These are phyloP conservation scores for Plasmodium chabaudi DNA, from an alignment of 169 alveolate genomes.

Conservation along the genomic window DNA sequence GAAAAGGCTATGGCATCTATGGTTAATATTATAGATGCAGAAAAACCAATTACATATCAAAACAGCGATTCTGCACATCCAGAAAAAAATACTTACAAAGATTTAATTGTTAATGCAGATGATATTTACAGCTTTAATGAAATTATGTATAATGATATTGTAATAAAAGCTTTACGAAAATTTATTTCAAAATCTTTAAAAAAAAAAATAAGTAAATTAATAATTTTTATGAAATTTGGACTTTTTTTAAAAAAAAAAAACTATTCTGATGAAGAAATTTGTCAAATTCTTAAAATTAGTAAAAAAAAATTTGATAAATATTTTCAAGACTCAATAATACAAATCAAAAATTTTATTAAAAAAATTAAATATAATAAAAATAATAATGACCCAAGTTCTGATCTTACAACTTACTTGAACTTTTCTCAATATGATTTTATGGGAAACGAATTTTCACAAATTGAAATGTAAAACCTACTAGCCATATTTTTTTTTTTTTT, in stretches of 20 bases:
- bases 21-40: constrained; percentile 61
- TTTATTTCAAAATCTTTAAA: constrained; percentile 58
- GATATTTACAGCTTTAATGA: constrained; percentile 74
- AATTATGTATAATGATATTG: constrained; percentile 59
- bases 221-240: constrained; percentile 75
- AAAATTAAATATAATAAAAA: constrained; percentile 20
- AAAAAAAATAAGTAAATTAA: constrained; percentile 60
- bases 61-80: constrained; percentile 44
- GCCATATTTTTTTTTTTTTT: background rate
- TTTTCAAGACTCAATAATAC: constrained; percentile 43
- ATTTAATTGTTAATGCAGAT: constrained; percentile 74
- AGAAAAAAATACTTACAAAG: constrained; percentile 74
- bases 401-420: constrained; percentile 35
- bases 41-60: constrained; percentile 61
- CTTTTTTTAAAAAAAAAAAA: constrained; percentile 48
- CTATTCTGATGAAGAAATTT: constrained; percentile 59
- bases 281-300: constrained; percentile 33
- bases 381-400: constrained; percentile 23
- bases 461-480: background rate
- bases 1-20: constrained; percentile 46
- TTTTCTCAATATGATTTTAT: constrained; percentile 58
- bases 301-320: constrained; percentile 41
- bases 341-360: constrained; percentile 53
- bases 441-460: constrained; percentile 72
- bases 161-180: constrained; percentile 58